A percentile compares a stretch with the other conserved stretches of the same genome.
Conservation (phyloP, 805 yeast species). For the Brettanomyces naardenensis region DNA sequence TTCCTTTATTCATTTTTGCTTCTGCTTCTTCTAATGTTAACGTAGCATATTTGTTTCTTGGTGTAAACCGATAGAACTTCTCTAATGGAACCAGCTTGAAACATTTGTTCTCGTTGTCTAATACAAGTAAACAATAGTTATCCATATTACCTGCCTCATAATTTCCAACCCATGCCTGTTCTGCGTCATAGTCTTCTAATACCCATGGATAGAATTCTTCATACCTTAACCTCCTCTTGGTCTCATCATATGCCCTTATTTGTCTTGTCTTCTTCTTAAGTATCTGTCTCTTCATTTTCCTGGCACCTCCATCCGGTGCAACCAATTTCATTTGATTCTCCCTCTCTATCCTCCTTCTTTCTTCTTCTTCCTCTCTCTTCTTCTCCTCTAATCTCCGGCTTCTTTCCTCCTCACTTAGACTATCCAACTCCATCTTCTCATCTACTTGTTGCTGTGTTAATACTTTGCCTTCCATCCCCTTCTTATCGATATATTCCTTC, state of each 20-base stretch:
- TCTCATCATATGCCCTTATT: constrained; percentile 72
- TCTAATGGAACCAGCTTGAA: constrained; percentile 94
- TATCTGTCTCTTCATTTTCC: constrained; percentile 49
- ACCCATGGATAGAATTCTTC: constrained; percentile 99
- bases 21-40: constrained; percentile 95
- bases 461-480: constrained; percentile 8
- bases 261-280: constrained; percentile 80
- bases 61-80: constrained; percentile 88
- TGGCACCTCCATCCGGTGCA: constrained; percentile 90
- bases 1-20: constrained; percentile 75
- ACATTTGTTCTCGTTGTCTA: constrained; percentile 64
- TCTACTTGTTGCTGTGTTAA: constrained; percentile 20
- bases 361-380: constrained; percentile 18
- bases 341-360: constrained; percentile 28
- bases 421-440: constrained; percentile 22
- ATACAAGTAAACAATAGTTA: constrained; percentile 75
- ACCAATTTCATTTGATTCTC: constrained; percentile 55
- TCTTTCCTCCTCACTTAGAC: constrained; percentile 36
- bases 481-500: constrained; percentile 23
- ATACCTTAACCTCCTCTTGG: constrained; percentile 75
- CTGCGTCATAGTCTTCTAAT: constrained; percentile 91
- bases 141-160: constrained; percentile 89
- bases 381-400: constrained; percentile 18
- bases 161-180: constrained; percentile 90
- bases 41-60: constrained; percentile 88